Percentiles rank a stretch among this genome's conserved stretches.
phyloP scores from a whole-genome alignment of 73 alveolate species.

The Diophrys sp. region DNA sequence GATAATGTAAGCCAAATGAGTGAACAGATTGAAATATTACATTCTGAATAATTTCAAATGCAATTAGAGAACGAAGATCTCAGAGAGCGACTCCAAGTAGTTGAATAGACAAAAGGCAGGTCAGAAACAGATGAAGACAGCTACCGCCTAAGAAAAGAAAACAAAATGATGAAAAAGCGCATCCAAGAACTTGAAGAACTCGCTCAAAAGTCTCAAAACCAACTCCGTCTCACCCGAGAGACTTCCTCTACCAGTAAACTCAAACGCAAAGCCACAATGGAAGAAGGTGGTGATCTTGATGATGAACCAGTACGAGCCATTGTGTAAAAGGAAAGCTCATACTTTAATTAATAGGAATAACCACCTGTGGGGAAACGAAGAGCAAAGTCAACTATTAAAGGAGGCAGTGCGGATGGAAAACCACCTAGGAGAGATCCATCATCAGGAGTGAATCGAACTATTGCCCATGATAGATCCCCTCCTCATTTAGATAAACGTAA shows the following conservation, averaged over 20 bases:
- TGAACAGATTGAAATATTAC: not conserved
- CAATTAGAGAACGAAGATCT: slow-evolving; percentile 57
- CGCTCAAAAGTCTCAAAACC: not conserved
- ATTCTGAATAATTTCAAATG: not conserved
- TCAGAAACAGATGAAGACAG: too few relatives aligned
- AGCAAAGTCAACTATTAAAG: not conserved
- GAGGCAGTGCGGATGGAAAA: too few relatives aligned
- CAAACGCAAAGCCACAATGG: not conserved
- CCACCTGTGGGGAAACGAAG: too few relatives aligned
- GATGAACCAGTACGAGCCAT: not conserved
- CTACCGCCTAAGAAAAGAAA: not conserved
- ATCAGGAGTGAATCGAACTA: too few relatives aligned
- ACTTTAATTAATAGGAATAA: too few relatives aligned
- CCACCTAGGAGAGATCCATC: too few relatives aligned
- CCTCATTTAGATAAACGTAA: too few relatives aligned
- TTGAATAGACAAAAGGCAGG: slow-evolving; percentile 40
- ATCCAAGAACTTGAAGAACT: not conserved
- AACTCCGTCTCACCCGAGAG: not conserved
- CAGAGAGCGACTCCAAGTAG: slow-evolving; percentile 39
- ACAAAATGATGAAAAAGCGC: not conserved
- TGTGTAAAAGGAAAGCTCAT: too few relatives aligned
- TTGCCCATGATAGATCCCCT: too few relatives aligned
- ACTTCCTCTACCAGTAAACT: not conserved
- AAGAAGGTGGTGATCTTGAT: not conserved
- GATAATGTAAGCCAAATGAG: not conserved